Evolutionary conservation across 2,329 filamentous ascomycete genomes (phyloP).

Genomic region (Coleophoma eucalyptorum): DNA sequence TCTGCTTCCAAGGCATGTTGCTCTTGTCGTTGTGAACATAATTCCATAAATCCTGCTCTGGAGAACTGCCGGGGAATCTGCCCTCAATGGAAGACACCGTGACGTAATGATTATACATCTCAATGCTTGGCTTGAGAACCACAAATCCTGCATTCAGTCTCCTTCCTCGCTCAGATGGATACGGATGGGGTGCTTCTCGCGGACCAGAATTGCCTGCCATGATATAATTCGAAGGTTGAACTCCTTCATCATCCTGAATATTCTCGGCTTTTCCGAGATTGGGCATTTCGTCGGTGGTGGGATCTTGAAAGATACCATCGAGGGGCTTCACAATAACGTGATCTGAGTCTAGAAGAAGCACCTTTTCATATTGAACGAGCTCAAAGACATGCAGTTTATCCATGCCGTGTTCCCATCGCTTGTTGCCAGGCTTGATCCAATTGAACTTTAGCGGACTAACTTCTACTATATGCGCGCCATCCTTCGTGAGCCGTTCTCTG

Average conservation of each 20-base stretch:
- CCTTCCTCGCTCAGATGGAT: conserved; percentile 29
- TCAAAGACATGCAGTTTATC: conserved; percentile 31
- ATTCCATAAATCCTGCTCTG: conserved; percentile 40
- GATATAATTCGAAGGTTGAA: conserved; percentile 26
- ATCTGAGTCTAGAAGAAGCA: conserved; percentile 33
- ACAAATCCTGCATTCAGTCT: conserved; percentile 38
- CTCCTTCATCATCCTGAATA: conserved; percentile 22
- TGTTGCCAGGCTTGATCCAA: conserved; percentile 25
- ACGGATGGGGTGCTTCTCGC: conserved; percentile 32
- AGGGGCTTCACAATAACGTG: conserved; percentile 25
- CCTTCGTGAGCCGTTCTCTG: conserved; percentile 22
- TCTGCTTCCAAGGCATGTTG: conserved; percentile 36
- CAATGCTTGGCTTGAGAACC: conserved; percentile 31
- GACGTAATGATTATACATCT: conserved; percentile 34
- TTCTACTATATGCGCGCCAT: conserved; percentile 30
- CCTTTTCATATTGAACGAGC: conserved; percentile 27
- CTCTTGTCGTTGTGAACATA: conserved; percentile 37
- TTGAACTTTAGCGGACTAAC: conserved; percentile 21
- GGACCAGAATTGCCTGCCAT: conserved; percentile 29
- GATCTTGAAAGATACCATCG: conserved; percentile 29
- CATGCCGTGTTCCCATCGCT: conserved; percentile 24
- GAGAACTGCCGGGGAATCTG: conserved; percentile 32
- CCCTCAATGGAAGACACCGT: conserved; percentile 29
- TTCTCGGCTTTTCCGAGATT: conserved; percentile 6
- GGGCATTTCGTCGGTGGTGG: conserved; percentile 11